Evolutionary conservation across 805 yeast genomes (phyloP), one percentile per base, ranked within the genome.

Genomic region (Pichia paraexigua): DNA sequence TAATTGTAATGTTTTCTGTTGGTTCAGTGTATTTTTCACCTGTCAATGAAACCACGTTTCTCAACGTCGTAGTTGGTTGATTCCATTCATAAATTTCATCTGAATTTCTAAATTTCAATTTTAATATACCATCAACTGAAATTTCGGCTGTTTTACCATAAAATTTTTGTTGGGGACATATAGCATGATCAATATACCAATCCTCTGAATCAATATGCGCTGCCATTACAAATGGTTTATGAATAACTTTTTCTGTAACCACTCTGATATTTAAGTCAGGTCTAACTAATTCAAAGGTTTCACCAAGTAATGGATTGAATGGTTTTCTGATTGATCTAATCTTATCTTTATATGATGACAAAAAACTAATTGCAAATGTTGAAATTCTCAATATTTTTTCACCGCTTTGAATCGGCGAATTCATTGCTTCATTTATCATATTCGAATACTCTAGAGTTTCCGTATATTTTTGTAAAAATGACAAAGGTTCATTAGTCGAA

Each of bases 1-100:
- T 76, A 2, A 94, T 74, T 0, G 83, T 79, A 54, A 88, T 73
- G 3, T 81, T 67, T 18, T 87, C 82, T 2, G 77, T 73, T 1
- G 99, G 99, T 63, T 94, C 99, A 15, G 88, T 74, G 66, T 91
- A 94, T 65, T 89, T 86, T 61, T 94, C 99, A 25, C 99, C 98
- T 1, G 97, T 96, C 11, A 60, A 47, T 3, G 59, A 54, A 60
- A 94, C 81, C 45, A 94, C 75, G 63, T 92, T 92, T 60, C 92
- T 84, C 59, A 94, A 69, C 60, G 87, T 75, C 0, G 95, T 82
- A 1, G 86, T 81, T 9, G 99, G 97, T 57, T 83, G 91, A 21
- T 73, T 64, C 92, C 95, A 94, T 55, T 81, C 79, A 61, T 82
- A 87, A n/a, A 71, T 71, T 60, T 87, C 96, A 1, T 88, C 90